A percentile compares a stretch with the other conserved stretches of the same genome.
Evolutionary conservation across 805 yeast genomes (phyloP).

Genomic region (Cyberlindnera bimundalis): DNA sequence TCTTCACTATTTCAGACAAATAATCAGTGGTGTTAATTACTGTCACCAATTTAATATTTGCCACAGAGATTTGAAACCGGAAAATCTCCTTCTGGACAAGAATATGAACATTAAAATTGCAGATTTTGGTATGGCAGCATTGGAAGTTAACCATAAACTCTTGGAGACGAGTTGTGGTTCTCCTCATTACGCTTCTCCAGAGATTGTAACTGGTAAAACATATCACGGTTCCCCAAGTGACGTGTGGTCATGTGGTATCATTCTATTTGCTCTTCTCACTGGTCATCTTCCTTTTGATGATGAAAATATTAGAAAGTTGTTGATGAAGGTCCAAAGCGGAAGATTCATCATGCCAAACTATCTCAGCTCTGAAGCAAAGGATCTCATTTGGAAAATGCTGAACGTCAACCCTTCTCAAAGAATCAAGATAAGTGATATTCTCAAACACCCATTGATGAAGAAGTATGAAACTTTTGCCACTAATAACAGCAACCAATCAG

Average conservation of each 20-base stretch:
- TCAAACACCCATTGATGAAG: conserved; percentile 74
- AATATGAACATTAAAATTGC: conserved; percentile 91
- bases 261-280: conserved; percentile 86
- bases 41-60: conserved; percentile 86
- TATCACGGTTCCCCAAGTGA: conserved; percentile 97
- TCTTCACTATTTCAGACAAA: conserved; percentile 81
- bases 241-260: conserved; percentile 98
- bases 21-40: conserved; percentile 76
- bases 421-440: conserved; percentile 72
- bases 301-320: conserved; percentile 82
- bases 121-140: conserved; percentile 98
- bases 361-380: conserved; percentile 80
- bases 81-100: conserved; percentile 73
- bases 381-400: conserved; percentile 76
- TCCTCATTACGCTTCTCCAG: conserved; percentile 98
- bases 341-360: conserved; percentile 78
- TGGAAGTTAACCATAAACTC: conserved; percentile 76
- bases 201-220: conserved; percentile 89
- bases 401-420: conserved; percentile 78
- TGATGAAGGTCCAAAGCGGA: conserved; percentile 90
- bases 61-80: conserved; percentile 85
- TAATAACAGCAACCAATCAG: conserved; percentile 28
- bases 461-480: conserved; percentile 56
- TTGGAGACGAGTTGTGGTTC: conserved; percentile 96
- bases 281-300: conserved; percentile 98